These are phyloP conservation scores for Aspergillus pseudonomiae DNA, from an alignment of 2,329 filamentous ascomycete genomes.

Conservation along the genomic window DNA sequence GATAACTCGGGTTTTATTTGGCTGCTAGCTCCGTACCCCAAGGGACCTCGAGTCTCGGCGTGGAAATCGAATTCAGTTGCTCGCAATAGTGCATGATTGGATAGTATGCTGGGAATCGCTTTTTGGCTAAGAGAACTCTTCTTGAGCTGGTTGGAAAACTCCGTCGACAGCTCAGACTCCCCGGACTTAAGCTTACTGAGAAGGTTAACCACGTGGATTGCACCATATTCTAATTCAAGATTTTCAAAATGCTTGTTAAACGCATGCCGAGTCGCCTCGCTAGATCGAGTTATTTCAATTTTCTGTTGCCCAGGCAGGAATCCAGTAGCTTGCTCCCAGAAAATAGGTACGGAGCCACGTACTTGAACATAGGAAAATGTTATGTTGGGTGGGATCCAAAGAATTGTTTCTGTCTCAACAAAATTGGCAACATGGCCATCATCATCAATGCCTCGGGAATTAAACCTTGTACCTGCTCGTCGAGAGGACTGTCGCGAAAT, in stretches of 20 bases:
- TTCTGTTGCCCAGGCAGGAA: conserved; percentile 92
- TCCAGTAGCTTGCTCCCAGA: conserved; percentile 93
- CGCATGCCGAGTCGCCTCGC: conserved; percentile 87
- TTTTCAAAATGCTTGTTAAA: conserved; percentile 94
- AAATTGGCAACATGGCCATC: conserved; percentile 98
- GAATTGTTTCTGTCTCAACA: conserved; percentile 94
- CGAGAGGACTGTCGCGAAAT: conserved; percentile 90
- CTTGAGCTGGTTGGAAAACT: conserved; percentile 76
- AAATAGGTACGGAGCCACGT: conserved; percentile 89
- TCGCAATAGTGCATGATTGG: conserved; percentile 74
- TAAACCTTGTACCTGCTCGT: conserved; percentile 92
- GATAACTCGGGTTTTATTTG: conserved; percentile 79
- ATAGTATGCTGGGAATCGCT: conserved; percentile 53
- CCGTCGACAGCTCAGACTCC: conserved; percentile 78
- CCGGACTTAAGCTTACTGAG: conserved; percentile 87
- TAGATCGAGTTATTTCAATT: conserved; percentile 84
- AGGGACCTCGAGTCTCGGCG: conserved; percentile 83
- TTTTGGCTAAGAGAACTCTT: conserved; percentile 70
- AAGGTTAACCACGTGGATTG: conserved; percentile 89
- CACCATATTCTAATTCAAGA: conserved; percentile 84
- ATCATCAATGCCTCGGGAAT: conserved; percentile 95
- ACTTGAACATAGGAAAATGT: conserved; percentile 94
- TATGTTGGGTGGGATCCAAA: conserved; percentile 76
- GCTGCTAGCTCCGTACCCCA: conserved; percentile 87
- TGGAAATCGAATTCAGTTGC: conserved; percentile 96